Evolutionary conservation across 1,139 yeast genomes (phyloP).

Genomic region (Zygoascus meyerae): DNA sequence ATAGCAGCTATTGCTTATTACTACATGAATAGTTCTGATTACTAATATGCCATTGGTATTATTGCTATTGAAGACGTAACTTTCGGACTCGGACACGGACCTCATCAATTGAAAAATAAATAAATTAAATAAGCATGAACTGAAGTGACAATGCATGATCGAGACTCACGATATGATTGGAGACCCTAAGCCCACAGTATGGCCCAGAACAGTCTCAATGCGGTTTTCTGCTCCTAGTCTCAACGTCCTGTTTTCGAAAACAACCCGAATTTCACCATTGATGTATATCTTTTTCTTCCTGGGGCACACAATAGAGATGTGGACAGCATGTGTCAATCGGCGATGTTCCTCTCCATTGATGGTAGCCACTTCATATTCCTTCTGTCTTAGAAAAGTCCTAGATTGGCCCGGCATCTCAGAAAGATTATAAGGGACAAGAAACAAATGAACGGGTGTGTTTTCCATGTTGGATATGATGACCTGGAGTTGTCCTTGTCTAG

Average conservation of each 20-base stretch:
- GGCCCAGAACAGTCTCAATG: no score
- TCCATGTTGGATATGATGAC: constrained; percentile 39
- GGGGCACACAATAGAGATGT: constrained; percentile 32
- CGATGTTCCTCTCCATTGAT: constrained; percentile 12
- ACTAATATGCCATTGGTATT: no score
- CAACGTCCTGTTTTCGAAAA: constrained; percentile 33
- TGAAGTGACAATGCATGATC: no score
- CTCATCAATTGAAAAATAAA: no score
- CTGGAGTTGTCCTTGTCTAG: constrained; percentile 39
- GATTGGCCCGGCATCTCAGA: constrained; percentile 29
- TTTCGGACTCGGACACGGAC: no score
- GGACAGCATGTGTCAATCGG: constrained; percentile 30
- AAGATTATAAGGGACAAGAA: constrained; percentile 38
- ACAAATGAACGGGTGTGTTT: constrained; percentile 35
- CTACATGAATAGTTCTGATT: neutral
- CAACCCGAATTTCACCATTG: constrained; percentile 36
- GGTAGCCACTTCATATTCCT: constrained; percentile 21
- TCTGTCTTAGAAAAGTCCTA: constrained; percentile 34
- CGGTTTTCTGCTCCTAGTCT: neutral
- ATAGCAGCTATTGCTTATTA: neutral
- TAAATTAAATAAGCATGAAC: no score
- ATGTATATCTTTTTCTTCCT: constrained; percentile 33
- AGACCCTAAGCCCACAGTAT: no score
- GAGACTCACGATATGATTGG: no score
- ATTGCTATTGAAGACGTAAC: no score